A percentile compares a stretch with the other conserved stretches of the same genome.
These are phyloP conservation scores for Cephaloascus fragrans DNA, from an alignment of 805 yeast species.

Conservation along the genomic window DNA sequence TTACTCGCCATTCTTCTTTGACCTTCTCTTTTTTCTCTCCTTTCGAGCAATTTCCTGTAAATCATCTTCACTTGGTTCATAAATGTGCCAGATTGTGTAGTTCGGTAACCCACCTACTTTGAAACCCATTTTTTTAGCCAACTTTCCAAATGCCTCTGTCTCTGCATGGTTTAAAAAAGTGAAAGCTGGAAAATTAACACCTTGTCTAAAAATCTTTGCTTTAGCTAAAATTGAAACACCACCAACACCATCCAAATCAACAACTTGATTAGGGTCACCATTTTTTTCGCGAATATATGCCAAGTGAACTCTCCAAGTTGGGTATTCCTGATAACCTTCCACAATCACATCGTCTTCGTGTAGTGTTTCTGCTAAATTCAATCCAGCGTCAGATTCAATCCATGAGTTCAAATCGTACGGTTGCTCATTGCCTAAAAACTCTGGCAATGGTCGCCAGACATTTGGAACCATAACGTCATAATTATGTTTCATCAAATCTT, in stretches of 20 bases:
- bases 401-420: conserved; percentile 95
- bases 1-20: too few relatives aligned
- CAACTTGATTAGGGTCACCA: conserved; percentile 54
- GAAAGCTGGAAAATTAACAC: conserved; percentile 79
- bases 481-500: conserved; percentile 58
- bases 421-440: conserved; percentile 82
- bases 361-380: conserved; percentile 52
- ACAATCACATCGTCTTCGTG: conserved; percentile 81
- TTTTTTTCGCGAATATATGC: conserved; percentile 57
- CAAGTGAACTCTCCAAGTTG: conserved; percentile 77
- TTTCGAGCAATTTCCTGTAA: conserved; percentile 55
- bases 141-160: conserved; percentile 80
- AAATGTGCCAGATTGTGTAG: conserved; percentile 85
- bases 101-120: conserved; percentile 84
- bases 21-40: conserved; percentile 57
- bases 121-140: conserved; percentile 73
- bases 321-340: conserved; percentile 81
- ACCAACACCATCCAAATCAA: conserved; percentile 77
- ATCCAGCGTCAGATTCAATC: conserved; percentile 79
- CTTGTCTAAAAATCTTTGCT: conserved; percentile 66
- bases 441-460: conserved; percentile 96
- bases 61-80: conserved; percentile 84
- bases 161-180: conserved; percentile 81
- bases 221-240: conserved; percentile 76
- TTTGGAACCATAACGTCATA: conserved; percentile 76